These are phyloP conservation scores for Aspergillus olivimuriae DNA, from an alignment of 495 filamentous ascomycete species.

Conservation along the genomic window DNA sequence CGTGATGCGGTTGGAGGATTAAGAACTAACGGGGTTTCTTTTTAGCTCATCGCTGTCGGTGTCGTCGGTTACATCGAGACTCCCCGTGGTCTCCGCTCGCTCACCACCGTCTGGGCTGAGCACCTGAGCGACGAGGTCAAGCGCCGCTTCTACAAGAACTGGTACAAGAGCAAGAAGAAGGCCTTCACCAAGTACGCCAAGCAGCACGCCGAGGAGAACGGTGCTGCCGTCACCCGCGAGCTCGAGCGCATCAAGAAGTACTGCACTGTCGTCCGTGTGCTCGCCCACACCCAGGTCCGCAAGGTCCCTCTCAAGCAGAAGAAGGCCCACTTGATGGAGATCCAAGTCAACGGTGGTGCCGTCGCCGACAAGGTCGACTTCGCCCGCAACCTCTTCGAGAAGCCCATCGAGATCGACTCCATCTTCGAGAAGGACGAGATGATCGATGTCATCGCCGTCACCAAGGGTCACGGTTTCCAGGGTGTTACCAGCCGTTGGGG, in stretches of 20 bases:
- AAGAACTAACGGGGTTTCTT: not conserved
- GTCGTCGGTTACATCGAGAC: constrained; percentile 99
- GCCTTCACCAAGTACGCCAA: constrained; percentile 99
- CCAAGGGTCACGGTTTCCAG: constrained; percentile 97
- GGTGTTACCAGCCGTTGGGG: constrained; percentile 99
- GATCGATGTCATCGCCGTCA: constrained; percentile 99
- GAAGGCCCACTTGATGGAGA: constrained; percentile 99
- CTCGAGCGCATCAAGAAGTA: constrained; percentile 99
- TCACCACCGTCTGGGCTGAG: constrained; percentile 99
- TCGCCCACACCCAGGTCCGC: constrained; percentile 99
- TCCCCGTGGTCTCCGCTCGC: constrained; percentile 97
- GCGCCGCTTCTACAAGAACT: constrained; percentile 99
- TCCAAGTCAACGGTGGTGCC: constrained; percentile 98
- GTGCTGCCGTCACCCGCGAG: constrained; percentile 86
- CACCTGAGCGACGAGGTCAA: constrained; percentile 97
- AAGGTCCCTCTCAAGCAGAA: constrained; percentile 99
- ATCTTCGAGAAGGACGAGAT: constrained; percentile 99
- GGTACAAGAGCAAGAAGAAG: constrained; percentile 99
- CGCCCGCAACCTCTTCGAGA: constrained; percentile 92
- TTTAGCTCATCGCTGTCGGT: constrained; percentile 95
- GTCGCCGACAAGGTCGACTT: constrained; percentile 94
- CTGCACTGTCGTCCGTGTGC: constrained; percentile 98
- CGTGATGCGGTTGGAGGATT: no score
- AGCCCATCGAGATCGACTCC: constrained; percentile 82
- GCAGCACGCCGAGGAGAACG: constrained; percentile 92